Base-by-base conservation (phyloP, 192 early-diverging fungal species). In the Coemansia sp. region DNA sequence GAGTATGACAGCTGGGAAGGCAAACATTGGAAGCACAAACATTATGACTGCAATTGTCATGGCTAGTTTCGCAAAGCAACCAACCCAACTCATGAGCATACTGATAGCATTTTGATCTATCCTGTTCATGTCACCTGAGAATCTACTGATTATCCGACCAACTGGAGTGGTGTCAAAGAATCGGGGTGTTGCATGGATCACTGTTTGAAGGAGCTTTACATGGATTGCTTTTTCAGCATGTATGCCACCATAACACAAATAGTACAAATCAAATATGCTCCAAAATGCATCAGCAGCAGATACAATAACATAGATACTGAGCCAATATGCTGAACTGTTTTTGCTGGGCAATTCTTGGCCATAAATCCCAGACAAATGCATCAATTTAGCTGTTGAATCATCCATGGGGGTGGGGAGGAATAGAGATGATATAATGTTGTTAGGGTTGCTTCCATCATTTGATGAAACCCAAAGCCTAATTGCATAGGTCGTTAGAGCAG, bases 131-230 rank as follows among this genome's bases (percentile, higher is more conserved):
- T 97, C 91, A 11, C 88, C 87, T 20, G 89, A 89, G 66, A 92
- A 93, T 27, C 93, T 5, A n/a, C n/a, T n/a, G n/a, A n/a, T n/a
- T n/a, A n/a, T n/a, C n/a, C n/a, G n/a, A n/a, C n/a, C n/a, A n/a
- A 91, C 63, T n/a, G 94, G 94, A 2, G 89, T 92, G 11, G 88
- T 81, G 57, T 94, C 92, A 75, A 91, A 96, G 83, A 94, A 96
- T 30, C 86, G 83, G 23, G 94, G 80, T 48, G 87, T 88, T 2
- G 91, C 88, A 20, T 79, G 84, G 22, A 87, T 61, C 23, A 92
- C 81, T 31, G 82, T 57, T 9, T 64, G 72, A 29, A 92, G 57
- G 27, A 90, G 71, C n/a, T 70, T 72, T 25, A 53, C 28, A 59
- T 92, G 90, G 48, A 90, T 48, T 0, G 50, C 58, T 5, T 68